phyloP scores from a whole-genome alignment of 176 grass and related monocot species.

The Avena eriantha region DNA sequence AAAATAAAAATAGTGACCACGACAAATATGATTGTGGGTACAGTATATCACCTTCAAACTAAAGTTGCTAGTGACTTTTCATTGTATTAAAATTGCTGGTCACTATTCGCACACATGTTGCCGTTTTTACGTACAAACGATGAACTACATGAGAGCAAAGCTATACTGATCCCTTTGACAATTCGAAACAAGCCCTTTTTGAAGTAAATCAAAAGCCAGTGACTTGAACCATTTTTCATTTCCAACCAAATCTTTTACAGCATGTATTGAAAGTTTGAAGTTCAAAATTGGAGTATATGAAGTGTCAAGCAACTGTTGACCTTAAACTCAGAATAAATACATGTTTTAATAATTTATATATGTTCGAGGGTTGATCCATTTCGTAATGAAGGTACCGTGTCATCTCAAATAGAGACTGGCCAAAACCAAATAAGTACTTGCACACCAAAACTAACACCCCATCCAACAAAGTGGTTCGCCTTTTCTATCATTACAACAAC shows the following conservation, averaged over 20 bases:
- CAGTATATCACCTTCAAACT: conserved; percentile 17
- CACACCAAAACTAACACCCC: conserved; percentile 25
- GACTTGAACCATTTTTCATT: background rate
- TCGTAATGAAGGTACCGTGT: background rate
- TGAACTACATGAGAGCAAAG: background rate
- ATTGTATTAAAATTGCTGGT: background rate
- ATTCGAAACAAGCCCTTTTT: conserved; percentile 5
- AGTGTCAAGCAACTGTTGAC: background rate
- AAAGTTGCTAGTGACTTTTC: background rate
- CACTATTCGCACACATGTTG: background rate
- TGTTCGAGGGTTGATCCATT: background rate
- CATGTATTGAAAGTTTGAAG: background rate
- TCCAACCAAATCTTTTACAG: conserved; percentile 15
- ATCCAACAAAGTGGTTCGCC: background rate
- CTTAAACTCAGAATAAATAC: background rate
- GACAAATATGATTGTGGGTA: conserved; percentile 27
- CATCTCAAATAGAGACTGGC: conserved; percentile 11
- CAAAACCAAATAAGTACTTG: conserved; percentile 26
- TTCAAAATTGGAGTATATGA: background rate
- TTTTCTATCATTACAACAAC: conserved; percentile 8
- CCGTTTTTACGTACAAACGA: background rate
- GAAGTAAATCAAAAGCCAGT: conserved; percentile 2
- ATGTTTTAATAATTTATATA: conserved; percentile 1
- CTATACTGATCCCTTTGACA: background rate
- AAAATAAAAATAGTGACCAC: conserved; percentile 17